Conservation (phyloP, 2,329 filamentous ascomycete genomes). For the Botrytis aclada region DNA sequence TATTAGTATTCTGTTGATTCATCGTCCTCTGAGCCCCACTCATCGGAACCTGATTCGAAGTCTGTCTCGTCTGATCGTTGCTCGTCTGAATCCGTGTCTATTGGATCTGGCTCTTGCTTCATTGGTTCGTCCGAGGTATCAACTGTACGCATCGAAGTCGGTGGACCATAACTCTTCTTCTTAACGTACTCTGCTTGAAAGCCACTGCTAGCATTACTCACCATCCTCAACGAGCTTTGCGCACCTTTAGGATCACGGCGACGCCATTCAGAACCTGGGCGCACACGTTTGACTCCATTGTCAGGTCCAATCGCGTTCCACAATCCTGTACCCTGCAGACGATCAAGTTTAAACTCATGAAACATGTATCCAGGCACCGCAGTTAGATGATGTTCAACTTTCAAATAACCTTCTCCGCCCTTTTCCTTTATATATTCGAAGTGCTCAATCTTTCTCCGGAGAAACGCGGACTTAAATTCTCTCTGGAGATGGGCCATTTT, state of each 20-base stretch:
- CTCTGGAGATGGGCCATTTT: accelerated
- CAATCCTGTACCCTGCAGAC: neutral
- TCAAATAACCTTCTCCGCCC: too few relatives aligned
- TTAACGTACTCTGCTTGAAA: neutral
- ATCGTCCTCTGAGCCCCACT: too few relatives aligned
- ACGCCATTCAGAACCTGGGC: neutral
- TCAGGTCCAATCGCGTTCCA: neutral
- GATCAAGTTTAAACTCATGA: accelerated
- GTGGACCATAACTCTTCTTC: neutral
- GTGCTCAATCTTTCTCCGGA: too few relatives aligned
- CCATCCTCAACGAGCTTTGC: neutral
- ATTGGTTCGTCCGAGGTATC: neutral
- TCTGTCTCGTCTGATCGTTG: too few relatives aligned
- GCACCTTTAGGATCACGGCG: neutral
- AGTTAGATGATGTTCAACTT: neutral
- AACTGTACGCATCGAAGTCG: neutral
- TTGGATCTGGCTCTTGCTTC: neutral
- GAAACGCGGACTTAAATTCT: accelerated
- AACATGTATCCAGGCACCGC: neutral
- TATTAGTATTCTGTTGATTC: neutral
- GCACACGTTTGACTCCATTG: neutral
- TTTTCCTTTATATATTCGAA: neutral
- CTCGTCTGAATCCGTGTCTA: neutral
- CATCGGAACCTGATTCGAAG: too few relatives aligned
- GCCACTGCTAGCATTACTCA: neutral